Evolutionary conservation across 352 stramenopile genomes (phyloP).

Genomic region (Peronosclerospora sorghi): DNA sequence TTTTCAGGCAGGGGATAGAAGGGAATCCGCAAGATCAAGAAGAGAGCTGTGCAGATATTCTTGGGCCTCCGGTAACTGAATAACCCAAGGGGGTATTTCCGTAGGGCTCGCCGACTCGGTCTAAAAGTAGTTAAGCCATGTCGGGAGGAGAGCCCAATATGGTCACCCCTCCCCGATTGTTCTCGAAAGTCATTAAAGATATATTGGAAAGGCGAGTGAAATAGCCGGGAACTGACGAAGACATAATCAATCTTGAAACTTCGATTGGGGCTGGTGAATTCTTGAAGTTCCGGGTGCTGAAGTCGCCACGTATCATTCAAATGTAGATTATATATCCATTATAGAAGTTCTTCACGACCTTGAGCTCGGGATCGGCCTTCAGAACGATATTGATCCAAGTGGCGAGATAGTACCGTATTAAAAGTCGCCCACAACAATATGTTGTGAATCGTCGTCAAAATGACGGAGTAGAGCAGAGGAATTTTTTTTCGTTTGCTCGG

Average conservation of each 20-base stretch:
- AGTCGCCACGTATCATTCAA: background rate
- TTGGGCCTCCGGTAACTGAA: background rate
- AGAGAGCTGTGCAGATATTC: background rate
- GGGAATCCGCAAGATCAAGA: background rate
- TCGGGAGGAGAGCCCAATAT: background rate
- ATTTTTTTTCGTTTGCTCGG: background rate
- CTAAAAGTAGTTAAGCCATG: background rate
- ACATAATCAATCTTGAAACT: constrained; percentile 1
- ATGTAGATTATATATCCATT: too few relatives aligned
- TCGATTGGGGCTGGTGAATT: constrained; percentile 1
- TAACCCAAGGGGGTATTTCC: background rate
- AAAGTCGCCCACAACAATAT: too few relatives aligned
- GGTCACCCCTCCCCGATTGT: background rate
- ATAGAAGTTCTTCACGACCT: too few relatives aligned
- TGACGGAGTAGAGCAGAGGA: background rate
- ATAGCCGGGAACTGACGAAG: too few relatives aligned
- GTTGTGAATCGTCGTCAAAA: too few relatives aligned
- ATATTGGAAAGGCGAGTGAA: too few relatives aligned
- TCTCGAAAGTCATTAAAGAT: background rate
- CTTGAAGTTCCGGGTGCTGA: background rate
- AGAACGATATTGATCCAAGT: too few relatives aligned
- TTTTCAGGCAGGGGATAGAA: background rate
- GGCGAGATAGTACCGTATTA: constrained; percentile 2
- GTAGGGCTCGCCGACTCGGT: background rate
- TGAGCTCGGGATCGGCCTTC: too few relatives aligned